Conservation (phyloP, 805 yeast genomes). For the Wickerhamomyces mucosus region DNA sequence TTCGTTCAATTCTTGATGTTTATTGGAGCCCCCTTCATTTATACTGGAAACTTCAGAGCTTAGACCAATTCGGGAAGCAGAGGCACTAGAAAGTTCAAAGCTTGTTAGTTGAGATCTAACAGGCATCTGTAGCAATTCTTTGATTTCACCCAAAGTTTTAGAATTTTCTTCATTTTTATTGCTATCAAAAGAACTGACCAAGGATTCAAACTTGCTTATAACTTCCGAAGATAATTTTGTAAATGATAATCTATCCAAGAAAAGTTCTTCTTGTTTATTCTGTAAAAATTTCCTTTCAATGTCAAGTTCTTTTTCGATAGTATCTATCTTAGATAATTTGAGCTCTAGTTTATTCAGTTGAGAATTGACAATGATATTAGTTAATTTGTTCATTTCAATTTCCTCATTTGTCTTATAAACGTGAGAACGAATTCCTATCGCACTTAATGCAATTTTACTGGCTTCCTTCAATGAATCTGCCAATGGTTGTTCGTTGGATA, state of each 20-base stretch:
- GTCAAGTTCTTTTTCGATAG: constrained; percentile 57
- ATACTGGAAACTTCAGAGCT: constrained; percentile 8
- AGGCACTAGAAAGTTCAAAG: constrained; percentile 18
- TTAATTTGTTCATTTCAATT: constrained; percentile 56
- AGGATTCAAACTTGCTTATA: constrained; percentile 35
- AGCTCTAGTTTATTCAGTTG: constrained; percentile 56
- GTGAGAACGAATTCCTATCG: constrained; percentile 66
- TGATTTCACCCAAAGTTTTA: constrained; percentile 16
- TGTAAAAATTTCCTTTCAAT: constrained; percentile 50
- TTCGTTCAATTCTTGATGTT: constrained; percentile 22
- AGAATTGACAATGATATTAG: constrained; percentile 48
- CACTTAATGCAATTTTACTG: constrained; percentile 8
- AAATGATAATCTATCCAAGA: constrained; percentile 57
- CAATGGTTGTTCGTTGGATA: constrained; percentile 33
- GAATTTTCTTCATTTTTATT: constrained; percentile 4
- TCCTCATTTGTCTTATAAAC: constrained; percentile 76
- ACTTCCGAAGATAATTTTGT: constrained; percentile 47
- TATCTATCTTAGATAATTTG: constrained; percentile 48
- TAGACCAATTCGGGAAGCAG: constrained; percentile 4
- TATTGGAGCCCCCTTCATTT: constrained; percentile 10
- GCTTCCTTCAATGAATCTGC: constrained; percentile 21
- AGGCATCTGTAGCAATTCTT: constrained; percentile 21
- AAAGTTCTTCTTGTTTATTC: constrained; percentile 56
- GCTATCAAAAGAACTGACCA: constrained; percentile 15
- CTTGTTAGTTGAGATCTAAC: constrained; percentile 20